Evolutionary conservation across 306 rosid species (phyloP), one percentile per base, ranked within the genome.

Genomic region (Morella rubra): DNA sequence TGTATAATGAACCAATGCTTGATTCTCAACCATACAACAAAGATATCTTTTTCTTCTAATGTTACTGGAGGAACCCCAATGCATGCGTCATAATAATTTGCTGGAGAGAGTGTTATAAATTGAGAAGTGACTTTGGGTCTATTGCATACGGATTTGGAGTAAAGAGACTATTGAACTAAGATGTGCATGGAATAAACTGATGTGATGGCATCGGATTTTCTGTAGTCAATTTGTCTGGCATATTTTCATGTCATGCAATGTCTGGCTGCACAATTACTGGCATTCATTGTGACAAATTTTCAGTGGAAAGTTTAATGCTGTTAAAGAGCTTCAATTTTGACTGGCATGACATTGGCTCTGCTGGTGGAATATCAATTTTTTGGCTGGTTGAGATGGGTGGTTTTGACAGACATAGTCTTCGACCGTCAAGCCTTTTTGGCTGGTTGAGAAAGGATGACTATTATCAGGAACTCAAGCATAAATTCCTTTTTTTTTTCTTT

Each of bases 1-100:
- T 55, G 41, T 60, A 76, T 67, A 49, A 46, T 56, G 41, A 68
- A 79, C 61, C 19, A 64, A 61, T 44, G 62, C 66, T 42, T 50
- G 71, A 76, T 22, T 72, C 4, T 72, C 64, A 32, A 73, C 46
- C 15, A 24, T 65, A 56, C 44, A 77, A 27, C 8, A 58, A 64
- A 52, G 68, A 15, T 22, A 45, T 46, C 42, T 81, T 55, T 13
- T 6, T 19, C 13, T 72, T n/a, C 52, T 14, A 13, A 27, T 32
- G 37, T 32, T 2, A 32, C 37, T 32, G 37, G 37, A 32, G 37
- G 37, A 32, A 32, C 37, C 37, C 37, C 37, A 32, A 32, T 32
- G 37, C 37, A 32, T 32, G 37, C 2, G 37, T 32, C 37, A 32
- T 32, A 32, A 32, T 32, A 49, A 49, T 11, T 49, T 49, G 16